phyloP scores from a whole-genome alignment of 2,329 filamentous ascomycete species.

The Furcasterigmium sp. region DNA sequence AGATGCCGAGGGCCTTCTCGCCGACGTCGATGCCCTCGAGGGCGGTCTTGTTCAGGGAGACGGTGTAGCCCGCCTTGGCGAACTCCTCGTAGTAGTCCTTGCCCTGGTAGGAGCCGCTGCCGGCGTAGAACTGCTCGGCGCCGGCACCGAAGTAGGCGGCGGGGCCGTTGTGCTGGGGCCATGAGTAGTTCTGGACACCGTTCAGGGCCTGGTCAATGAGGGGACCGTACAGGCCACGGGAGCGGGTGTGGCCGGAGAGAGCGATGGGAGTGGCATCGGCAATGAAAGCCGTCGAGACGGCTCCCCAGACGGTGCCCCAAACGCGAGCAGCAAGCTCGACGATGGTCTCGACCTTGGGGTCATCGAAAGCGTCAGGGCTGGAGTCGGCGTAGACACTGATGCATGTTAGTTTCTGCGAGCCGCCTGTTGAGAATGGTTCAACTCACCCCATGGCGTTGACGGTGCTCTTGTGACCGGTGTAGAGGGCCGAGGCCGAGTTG shows the following conservation, averaged over 20 bases:
- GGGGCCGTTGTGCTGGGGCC: conserved; percentile 68
- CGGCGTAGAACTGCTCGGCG: conserved; percentile 72
- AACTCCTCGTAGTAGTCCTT: conserved; percentile 80
- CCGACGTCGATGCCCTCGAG: conserved; percentile 52
- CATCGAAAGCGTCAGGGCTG: conserved; percentile 67
- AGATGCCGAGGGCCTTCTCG: conserved; percentile 69
- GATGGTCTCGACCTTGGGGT: conserved; percentile 83
- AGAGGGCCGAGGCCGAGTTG: conserved; percentile 77
- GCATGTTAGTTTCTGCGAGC: background rate
- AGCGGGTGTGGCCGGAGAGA: conserved; percentile 66
- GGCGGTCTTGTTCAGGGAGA: conserved; percentile 70
- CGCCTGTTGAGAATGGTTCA: background rate
- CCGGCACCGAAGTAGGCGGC: conserved; percentile 81
- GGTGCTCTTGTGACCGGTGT: conserved; percentile 77
- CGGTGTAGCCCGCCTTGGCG: conserved; percentile 63
- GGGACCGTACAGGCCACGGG: conserved; percentile 62
- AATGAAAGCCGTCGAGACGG: conserved; percentile 75
- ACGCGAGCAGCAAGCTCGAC: conserved; percentile 71
- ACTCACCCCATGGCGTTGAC: conserved; percentile 70
- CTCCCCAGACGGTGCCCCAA: conserved; percentile 54
- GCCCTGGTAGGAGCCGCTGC: conserved; percentile 58
- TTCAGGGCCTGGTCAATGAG: conserved; percentile 74
- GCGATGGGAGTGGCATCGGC: conserved; percentile 80
- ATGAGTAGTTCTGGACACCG: conserved; percentile 74
- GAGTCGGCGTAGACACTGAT: conserved; percentile 68